phyloP scores from a whole-genome alignment of 257 asterid genomes.

The Rehmannia glutinosa region DNA sequence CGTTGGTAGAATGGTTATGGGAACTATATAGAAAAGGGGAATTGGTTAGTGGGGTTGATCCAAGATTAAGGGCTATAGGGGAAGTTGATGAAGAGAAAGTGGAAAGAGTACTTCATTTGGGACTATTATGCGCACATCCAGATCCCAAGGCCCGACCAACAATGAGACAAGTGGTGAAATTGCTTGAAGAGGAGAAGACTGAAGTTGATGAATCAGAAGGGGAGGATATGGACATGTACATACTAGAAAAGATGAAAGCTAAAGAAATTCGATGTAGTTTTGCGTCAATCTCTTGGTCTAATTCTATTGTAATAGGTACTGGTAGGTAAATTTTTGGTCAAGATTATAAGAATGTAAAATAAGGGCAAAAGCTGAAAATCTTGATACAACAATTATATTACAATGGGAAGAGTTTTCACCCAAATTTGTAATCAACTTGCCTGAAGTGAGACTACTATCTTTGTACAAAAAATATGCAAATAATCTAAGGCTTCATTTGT shows the following conservation, averaged over 20 bases:
- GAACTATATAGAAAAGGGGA: constrained; percentile 29
- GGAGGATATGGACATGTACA: not conserved
- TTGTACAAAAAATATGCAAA: too few relatives aligned
- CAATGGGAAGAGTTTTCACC: too few relatives aligned
- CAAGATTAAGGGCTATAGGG: constrained; percentile 25
- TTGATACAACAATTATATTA: too few relatives aligned
- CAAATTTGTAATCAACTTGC: too few relatives aligned
- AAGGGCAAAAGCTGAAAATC: too few relatives aligned
- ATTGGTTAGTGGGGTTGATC: constrained; percentile 36
- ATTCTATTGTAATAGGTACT: not conserved
- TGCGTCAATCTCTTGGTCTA: not conserved
- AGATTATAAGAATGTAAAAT: too few relatives aligned
- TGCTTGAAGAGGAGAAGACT: not conserved
- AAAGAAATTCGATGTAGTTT: not conserved
- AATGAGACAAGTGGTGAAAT: not conserved
- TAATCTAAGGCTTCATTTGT: too few relatives aligned
- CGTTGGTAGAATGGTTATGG: constrained; percentile 46
- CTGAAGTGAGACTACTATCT: too few relatives aligned
- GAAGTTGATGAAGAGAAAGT: constrained; percentile 37
- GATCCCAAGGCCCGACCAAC: not conserved
- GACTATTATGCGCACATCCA: constrained; percentile 21
- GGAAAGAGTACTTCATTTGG: constrained; percentile 46
- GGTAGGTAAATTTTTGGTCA: not conserved
- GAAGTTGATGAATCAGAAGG: not conserved
- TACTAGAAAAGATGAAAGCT: not conserved